Conservation (phyloP, 805 yeast species). For the Saccharomycopsis oosterbeekiorum region DNA sequence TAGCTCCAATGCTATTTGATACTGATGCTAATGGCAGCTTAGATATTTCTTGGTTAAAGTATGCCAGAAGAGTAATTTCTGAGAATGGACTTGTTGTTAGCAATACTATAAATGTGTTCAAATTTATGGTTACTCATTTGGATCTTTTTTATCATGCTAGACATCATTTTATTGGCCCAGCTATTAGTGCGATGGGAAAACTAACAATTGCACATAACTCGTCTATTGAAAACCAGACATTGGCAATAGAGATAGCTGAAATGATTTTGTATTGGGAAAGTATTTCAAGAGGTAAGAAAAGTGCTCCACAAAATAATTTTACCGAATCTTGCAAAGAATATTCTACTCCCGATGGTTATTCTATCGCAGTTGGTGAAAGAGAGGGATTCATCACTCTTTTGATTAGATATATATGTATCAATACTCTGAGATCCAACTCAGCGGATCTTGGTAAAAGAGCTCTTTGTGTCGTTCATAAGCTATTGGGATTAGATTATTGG, state of each 20-base stretch:
- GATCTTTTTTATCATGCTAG: constrained; percentile 78
- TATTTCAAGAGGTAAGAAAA: constrained; percentile 27
- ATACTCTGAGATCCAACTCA: constrained; percentile 76
- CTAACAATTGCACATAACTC: constrained; percentile 70
- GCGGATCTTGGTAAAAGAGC: constrained; percentile 79
- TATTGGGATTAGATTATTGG: constrained; percentile 73
- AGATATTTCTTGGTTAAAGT: constrained; percentile 59
- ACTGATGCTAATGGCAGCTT: constrained; percentile 41
- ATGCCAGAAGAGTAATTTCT: constrained; percentile 86
- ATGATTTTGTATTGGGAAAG: constrained; percentile 80
- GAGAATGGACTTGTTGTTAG: constrained; percentile 68
- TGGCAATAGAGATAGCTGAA: constrained; percentile 86
- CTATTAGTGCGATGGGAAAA: constrained; percentile 88
- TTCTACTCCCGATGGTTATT: constrained; percentile 40
- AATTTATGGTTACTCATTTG: constrained; percentile 78
- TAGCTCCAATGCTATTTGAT: constrained; percentile 78
- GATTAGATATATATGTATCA: constrained; percentile 78
- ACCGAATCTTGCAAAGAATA: constrained; percentile 24
- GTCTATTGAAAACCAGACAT: constrained; percentile 66
- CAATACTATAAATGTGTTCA: constrained; percentile 82
- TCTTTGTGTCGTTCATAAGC: constrained; percentile 59
- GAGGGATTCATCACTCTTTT: constrained; percentile 87
- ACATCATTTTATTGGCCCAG: constrained; percentile 80
- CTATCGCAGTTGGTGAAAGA: constrained; percentile 66
- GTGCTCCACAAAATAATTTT: constrained; percentile 26